Evolutionary conservation across 352 stramenopile species (phyloP).

Genomic region (Globisporangium spiculum): DNA sequence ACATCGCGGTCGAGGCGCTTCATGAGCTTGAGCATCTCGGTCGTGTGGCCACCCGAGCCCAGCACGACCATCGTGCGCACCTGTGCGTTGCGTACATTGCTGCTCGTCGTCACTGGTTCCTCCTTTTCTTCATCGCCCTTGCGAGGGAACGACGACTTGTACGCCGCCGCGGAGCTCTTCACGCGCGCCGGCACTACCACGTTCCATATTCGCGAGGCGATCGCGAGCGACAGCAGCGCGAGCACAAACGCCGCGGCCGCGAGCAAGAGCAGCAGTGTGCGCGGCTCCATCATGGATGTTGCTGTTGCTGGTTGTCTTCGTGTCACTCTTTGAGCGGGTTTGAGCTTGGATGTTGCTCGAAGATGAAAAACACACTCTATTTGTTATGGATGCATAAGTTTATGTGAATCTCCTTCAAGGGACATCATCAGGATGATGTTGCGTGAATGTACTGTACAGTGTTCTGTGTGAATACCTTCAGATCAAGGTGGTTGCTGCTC

Average conservation of each 20-base stretch:
- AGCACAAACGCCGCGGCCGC: conserved; percentile 5
- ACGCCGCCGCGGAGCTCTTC: conserved; percentile 9
- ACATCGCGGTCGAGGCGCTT: conserved; percentile 68
- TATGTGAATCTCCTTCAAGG: not conserved
- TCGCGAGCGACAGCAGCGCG: conserved; percentile 10
- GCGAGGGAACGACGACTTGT: conserved; percentile 5
- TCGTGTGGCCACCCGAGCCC: conserved; percentile 91
- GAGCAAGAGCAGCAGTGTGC: conserved; percentile 5
- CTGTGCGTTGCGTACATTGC: not conserved
- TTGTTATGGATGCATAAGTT: not conserved
- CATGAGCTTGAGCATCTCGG: conserved; percentile 94
- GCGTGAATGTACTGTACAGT: not conserved
- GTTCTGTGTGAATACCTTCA: not conserved
- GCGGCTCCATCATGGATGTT: not conserved
- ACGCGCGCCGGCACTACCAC: conserved; percentile 13
- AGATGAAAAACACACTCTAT: not conserved
- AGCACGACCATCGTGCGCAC: conserved; percentile 80
- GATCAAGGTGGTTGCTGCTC: not conserved
- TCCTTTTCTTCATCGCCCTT: not conserved
- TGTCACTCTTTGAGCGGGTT: not conserved
- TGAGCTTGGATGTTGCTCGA: not conserved
- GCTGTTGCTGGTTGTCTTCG: not conserved
- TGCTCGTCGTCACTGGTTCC: not conserved
- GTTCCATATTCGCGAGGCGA: conserved; percentile 14
- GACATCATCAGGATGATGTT: not conserved